A percentile compares a stretch with the other conserved stretches of the same genome.
phyloP scores from a whole-genome alignment of 371 early-diverging fungal genomes.

The Lichtheimia ramosa region DNA sequence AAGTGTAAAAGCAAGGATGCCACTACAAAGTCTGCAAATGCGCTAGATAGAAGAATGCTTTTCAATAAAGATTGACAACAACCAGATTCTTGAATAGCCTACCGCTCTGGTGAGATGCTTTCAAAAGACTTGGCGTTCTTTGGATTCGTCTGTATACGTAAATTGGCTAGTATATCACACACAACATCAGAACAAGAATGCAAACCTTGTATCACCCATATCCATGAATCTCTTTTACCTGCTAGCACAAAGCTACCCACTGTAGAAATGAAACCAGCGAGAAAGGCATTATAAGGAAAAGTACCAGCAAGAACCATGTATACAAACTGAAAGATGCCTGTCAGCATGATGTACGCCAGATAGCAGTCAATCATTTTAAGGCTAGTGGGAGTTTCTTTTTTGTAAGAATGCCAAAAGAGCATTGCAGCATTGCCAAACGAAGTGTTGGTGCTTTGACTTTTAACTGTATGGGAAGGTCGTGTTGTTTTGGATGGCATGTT shows the following conservation, averaged over 20 bases:
- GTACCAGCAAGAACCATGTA: conserved; percentile 85
- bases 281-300: conserved; percentile 96
- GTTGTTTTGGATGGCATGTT: too few relatives aligned
- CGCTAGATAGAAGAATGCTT: conserved; percentile 25
- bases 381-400: conserved; percentile 68
- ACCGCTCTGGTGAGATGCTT: conserved; percentile 27
- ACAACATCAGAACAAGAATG: too few relatives aligned
- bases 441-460: too few relatives aligned
- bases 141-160: conserved; percentile 32
- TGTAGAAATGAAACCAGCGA: conserved; percentile 91
- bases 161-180: conserved; percentile 25
- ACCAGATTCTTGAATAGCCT: background rate
- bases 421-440: background rate
- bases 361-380: conserved; percentile 91
- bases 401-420: conserved; percentile 37
- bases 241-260: conserved; percentile 95
- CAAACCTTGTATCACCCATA: background rate
- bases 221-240: conserved; percentile 43
- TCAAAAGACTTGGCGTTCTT: conserved; percentile 16
- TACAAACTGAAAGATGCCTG: conserved; percentile 87
- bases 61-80: background rate
- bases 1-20: conserved; percentile 50
- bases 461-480: too few relatives aligned
- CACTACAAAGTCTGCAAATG: conserved; percentile 57
- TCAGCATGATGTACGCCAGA: conserved; percentile 82